Percentiles rank a stretch among this genome's conserved stretches.
Evolutionary conservation across 345 rosid species (phyloP).

Genomic region (Eucalyptus polyanthemos): DNA sequence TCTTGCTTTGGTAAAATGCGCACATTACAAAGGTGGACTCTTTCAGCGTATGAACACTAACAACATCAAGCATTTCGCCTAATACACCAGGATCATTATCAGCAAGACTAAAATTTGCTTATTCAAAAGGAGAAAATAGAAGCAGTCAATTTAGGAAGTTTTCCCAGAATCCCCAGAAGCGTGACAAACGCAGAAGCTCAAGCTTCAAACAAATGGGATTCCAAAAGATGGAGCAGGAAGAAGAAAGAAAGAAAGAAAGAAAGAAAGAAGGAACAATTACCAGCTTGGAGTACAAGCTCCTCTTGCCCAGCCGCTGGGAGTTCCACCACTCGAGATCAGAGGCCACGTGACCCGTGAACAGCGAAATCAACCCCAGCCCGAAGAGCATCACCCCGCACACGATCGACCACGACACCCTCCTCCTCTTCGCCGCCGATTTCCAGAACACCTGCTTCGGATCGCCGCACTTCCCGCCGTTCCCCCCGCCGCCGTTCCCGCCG

Average conservation of each 20-base stretch:
- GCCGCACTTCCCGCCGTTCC: neutral
- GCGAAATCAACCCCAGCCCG: constrained; percentile 77
- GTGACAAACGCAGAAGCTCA: neutral
- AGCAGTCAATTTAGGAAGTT: neutral
- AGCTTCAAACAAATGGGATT: neutral
- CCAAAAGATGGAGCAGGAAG: neutral
- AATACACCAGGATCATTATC: neutral
- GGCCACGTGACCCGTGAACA: constrained; percentile 86
- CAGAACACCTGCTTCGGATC: neutral
- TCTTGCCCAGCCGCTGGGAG: constrained; percentile 64
- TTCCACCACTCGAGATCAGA: constrained; percentile 91
- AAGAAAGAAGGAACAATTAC: constrained; percentile 15
- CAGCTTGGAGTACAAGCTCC: constrained; percentile 37
- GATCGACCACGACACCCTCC: constrained; percentile 44
- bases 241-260: neutral
- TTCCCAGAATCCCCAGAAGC: neutral
- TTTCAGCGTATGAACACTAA: neutral
- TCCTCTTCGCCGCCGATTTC: neutral
- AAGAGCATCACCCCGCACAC: constrained; percentile 86
- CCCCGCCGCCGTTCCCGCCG: neutral
- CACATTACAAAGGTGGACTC: neutral
- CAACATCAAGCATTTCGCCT: neutral
- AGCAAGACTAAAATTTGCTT: neutral
- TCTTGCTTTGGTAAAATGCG: neutral
- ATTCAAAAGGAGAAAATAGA: neutral